Conservation (phyloP, 768 basidiomycete species). For the Podaxis sp. region DNA sequence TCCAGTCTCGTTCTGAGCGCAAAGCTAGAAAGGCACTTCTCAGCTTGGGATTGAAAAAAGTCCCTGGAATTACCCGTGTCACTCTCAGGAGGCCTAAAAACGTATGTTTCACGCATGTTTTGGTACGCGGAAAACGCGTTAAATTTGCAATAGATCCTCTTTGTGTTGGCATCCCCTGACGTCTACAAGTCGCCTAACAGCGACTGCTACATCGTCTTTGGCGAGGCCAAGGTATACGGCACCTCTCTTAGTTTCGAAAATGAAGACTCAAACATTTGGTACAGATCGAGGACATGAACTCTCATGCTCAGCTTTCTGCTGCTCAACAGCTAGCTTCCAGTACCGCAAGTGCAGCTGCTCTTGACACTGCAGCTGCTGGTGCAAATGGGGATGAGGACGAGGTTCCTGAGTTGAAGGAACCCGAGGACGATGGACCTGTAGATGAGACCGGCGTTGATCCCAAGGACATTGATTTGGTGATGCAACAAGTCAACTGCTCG, state of each 20-base stretch:
- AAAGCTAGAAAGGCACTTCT: slow-evolving; percentile 95
- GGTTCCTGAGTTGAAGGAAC: slow-evolving; percentile 79
- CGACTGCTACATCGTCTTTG: slow-evolving; percentile 99
- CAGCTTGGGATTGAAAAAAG: slow-evolving; percentile 88
- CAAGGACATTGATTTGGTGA: slow-evolving; percentile 94
- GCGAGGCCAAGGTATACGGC: slow-evolving; percentile 81
- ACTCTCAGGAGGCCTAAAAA: slow-evolving; percentile 95
- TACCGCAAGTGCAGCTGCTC: slow-evolving; percentile 41
- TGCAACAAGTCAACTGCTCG: slow-evolving; percentile 83
- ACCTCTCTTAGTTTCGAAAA: neutral
- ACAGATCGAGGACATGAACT: slow-evolving; percentile 87
- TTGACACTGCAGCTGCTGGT: slow-evolving; percentile 45
- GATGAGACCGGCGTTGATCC: slow-evolving; percentile 90
- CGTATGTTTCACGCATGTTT: slow-evolving; percentile 42
- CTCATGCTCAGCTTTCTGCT: slow-evolving; percentile 71
- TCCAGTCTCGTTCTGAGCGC: slow-evolving; percentile 91
- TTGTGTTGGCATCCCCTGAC: slow-evolving; percentile 91
- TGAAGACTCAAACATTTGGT: neutral
- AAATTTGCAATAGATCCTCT: slow-evolving; percentile 60
- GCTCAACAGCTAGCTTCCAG: slow-evolving; percentile 75
- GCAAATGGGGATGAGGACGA: slow-evolving; percentile 76
- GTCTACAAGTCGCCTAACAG: slow-evolving; percentile 98
- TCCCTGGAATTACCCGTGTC: slow-evolving; percentile 91
- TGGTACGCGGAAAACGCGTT: neutral
- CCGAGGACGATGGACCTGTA: slow-evolving; percentile 77